A percentile compares a stretch with the other conserved stretches of the same genome.
phyloP scores from a whole-genome alignment of 805 yeast genomes.

The Brettanomyces anomalus region DNA sequence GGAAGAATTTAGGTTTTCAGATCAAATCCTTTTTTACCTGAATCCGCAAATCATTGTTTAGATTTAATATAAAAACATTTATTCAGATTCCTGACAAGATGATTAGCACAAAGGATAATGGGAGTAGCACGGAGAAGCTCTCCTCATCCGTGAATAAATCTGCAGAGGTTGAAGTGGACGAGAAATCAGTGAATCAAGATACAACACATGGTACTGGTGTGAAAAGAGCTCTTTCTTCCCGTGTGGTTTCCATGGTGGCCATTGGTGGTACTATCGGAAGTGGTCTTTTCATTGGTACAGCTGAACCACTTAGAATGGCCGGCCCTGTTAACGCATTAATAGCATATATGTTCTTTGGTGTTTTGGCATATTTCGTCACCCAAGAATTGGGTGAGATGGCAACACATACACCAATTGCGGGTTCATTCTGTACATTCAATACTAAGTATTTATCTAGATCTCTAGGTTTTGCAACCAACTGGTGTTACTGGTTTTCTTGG shows the following conservation, averaged over 20 bases:
- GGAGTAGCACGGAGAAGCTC: no score
- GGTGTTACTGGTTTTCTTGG: constrained; percentile 74
- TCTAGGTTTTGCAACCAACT: constrained; percentile 63
- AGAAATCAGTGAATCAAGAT: not conserved
- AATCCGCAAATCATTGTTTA: no score
- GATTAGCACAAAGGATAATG: no score
- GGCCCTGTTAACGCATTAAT: constrained; percentile 67
- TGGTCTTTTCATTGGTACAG: constrained; percentile 62
- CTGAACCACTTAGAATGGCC: constrained; percentile 42
- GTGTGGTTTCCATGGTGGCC: constrained; percentile 71
- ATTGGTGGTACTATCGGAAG: constrained; percentile 78
- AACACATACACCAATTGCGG: constrained; percentile 60
- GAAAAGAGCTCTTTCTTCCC: constrained; percentile 49
- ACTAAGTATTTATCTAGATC: constrained; percentile 63
- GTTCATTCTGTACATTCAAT: constrained; percentile 64
- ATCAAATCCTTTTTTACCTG: no score
- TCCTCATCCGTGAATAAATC: not conserved
- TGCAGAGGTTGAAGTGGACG: not conserved
- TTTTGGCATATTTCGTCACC: constrained; percentile 55
- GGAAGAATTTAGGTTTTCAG: no score
- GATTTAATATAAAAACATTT: no score
- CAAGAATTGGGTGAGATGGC: constrained; percentile 79
- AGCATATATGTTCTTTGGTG: constrained; percentile 57
- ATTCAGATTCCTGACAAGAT: no score
- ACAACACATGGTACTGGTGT: constrained; percentile 11